Base-by-base conservation (phyloP, 306 rosid species). In the Sphenostylis stenocarpa region DNA sequence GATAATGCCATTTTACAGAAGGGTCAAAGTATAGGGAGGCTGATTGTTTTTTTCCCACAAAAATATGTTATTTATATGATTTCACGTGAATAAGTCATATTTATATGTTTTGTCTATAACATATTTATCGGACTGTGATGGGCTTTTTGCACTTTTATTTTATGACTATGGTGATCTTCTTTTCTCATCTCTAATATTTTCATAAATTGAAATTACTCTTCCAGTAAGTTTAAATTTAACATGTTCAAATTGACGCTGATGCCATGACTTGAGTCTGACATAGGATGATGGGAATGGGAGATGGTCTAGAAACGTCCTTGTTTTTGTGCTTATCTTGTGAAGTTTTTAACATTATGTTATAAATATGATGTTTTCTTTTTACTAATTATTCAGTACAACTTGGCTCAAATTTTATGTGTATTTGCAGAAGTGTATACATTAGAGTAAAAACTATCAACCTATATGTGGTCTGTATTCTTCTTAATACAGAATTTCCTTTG, bases 401-500 rank as follows among this genome's bases (percentile, higher is more conserved):
- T 70, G 41, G 44, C 17, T 2, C 6, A 31, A 14, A 56, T 28
- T 58, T 19, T 41, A 10, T 73, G n/a, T 57, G 16, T 36, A 1
- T 44, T 70, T 64, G 70, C 26, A n/a, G 15, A 26, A 8, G 16
- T 45, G 58, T 68, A 20, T 47, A 21, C 53, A 49, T 19, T 63
- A 21, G 52, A 23, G 21, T 21, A 44, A 64, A 21, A 52, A 43
- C 23, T 70, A 10, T 21, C 19, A 65, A 19, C 55, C 36, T 61
- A 6, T 26, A 38, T 28, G 68, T 29, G 41, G 28, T 57, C 28
- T 21, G 19, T 68, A 67, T 26, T 57, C 20, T 57, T 45, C 52
- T 21, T 58, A 34, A 61, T 67, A 38, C 10, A 84, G 80, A 13
- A 67, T 43, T 66, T 28, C 52, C 7, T 58, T 34, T 76, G 78